Conservation (phyloP, 164 flowering plant species). For the Buxus sempervirens region DNA sequence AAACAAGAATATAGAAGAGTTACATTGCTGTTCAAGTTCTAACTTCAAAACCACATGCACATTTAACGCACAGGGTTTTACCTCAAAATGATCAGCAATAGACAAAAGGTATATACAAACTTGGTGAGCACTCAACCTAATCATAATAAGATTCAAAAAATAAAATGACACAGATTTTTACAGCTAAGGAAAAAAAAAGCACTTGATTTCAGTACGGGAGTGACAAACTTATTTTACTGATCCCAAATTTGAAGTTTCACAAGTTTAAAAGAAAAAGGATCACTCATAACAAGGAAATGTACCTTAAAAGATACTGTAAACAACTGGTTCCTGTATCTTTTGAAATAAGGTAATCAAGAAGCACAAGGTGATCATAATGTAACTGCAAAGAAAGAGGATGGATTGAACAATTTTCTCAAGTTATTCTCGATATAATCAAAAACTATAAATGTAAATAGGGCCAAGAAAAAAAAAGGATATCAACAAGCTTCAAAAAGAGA, state of each 20-base stretch:
- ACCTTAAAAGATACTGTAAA: constrained; percentile 83
- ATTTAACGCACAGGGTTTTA: background rate
- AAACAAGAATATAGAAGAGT: background rate
- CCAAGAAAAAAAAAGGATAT: background rate
- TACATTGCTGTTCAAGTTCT: background rate
- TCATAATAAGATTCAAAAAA: background rate
- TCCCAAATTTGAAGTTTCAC: background rate
- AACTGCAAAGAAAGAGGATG: constrained; percentile 45
- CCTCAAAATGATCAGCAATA: background rate
- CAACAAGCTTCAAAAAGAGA: background rate
- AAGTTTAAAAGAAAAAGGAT: background rate
- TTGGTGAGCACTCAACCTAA: background rate
- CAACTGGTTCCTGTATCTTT: constrained; percentile 71
- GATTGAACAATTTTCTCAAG: background rate
- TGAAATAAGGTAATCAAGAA: constrained; percentile 95
- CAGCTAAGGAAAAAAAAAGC: background rate
- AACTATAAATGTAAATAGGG: background rate
- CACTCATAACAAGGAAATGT: background rate
- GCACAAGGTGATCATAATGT: constrained; percentile 83
- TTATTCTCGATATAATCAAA: constrained; percentile 1
- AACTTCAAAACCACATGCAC: background rate
- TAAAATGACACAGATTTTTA: background rate
- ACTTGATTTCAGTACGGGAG: background rate
- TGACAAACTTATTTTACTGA: background rate
- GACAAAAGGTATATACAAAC: background rate